Evolutionary conservation across 495 filamentous ascomycete species (phyloP), one percentile per base, ranked within the genome.

Genomic region (Rusavskia elegans): DNA sequence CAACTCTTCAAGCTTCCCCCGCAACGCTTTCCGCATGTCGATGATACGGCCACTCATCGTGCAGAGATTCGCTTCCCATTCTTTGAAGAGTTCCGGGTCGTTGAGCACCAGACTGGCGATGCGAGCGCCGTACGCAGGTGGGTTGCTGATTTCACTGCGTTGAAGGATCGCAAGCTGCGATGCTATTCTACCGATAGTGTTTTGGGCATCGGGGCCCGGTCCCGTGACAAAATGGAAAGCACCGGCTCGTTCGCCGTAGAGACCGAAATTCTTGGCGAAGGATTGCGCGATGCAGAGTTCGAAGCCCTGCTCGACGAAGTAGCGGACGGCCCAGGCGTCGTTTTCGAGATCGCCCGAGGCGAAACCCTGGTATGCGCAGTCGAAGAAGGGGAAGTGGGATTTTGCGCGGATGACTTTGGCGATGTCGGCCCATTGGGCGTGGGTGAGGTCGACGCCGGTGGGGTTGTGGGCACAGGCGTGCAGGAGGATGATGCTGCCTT

Each of bases 391-490:
- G 75, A 99, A 97, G 68, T 89, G 93, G 39, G 77, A 75, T 66
- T 82, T 85, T 29, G 69, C 63, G 49, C 76, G 74, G 64, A 97
- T 80, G 23, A 95, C 61, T 6, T 73, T 62, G 49, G 89, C 89
- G 54, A 99, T 78, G 59, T 93, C 71, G 63, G 83, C 87, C 92
- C 92, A 99, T 70, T 99, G 92, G 36, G 89, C 88, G 50, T 80
- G 75, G 19, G 92, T 92, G 20, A 87, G 92, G 69, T 99, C 92
- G 50, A 99, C 92, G 53, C 92, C 92, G 14, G 92, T 99, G 21
- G 92, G 92, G 68, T 99, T 99, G 74, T 97, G 92, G 25, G 92
- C 92, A 67, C 92, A 99, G 55, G 87, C 88, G 67, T 99, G 92
- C 16, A 99, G 79, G 27, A 99, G 78, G 68, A 97, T 80, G 65